Conservation (phyloP, 164 flowering plant species). For the Berberis thunbergii region DNA sequence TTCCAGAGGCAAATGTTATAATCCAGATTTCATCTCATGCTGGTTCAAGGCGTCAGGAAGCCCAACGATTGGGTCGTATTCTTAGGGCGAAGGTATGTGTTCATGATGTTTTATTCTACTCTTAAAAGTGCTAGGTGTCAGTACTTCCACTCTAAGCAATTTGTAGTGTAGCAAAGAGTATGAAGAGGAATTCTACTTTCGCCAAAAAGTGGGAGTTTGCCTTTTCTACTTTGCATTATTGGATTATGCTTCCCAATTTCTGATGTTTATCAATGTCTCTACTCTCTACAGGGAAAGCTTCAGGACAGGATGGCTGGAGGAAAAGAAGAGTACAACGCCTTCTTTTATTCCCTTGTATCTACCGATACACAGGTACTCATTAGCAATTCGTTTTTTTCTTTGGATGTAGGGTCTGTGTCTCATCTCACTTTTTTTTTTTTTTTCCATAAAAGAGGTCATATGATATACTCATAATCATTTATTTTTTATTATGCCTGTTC, state of each 20-base stretch:
- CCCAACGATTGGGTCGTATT: constrained; percentile 98
- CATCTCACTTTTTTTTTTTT: neutral
- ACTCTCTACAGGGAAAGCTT: constrained; percentile 56
- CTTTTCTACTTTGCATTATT: neutral
- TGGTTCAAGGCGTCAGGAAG: constrained; percentile 99
- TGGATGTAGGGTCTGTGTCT: neutral
- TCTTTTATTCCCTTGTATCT: constrained; percentile 94
- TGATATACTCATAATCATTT: too few species aligned
- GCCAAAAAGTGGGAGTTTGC: too few species aligned
- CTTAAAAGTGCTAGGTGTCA: neutral
- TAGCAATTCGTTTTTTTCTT: neutral
- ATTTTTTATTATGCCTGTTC: neutral
- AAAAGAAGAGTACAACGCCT: constrained; percentile 96
- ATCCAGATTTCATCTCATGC: constrained; percentile 99
- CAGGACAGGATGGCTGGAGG: constrained; percentile 98
- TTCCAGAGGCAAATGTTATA: constrained; percentile 98
- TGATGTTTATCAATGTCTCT: constrained; percentile 4
- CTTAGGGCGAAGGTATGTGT: constrained; percentile 88
- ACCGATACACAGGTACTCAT: constrained; percentile 87
- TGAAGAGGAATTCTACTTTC: too few species aligned
- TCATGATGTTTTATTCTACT: neutral
- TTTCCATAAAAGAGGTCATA: too few species aligned
- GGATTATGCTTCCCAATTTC: neutral
- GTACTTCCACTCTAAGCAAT: neutral
- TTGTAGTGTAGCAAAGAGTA: too few species aligned